Evolutionary conservation across 2,329 filamentous ascomycete species (phyloP).

Genomic region (Aureobasidium subglaciale): DNA sequence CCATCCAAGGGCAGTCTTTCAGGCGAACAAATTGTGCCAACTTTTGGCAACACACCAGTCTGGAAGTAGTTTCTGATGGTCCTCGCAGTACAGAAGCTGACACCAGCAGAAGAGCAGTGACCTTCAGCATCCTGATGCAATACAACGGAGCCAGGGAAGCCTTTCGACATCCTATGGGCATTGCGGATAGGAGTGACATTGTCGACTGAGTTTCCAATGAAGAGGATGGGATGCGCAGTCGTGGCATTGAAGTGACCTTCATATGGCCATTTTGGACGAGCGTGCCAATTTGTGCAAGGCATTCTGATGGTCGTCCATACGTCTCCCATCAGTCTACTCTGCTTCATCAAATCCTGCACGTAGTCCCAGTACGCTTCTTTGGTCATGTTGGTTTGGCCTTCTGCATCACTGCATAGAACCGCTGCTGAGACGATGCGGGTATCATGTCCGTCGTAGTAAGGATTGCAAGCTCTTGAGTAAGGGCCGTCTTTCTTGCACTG

Average conservation of each 20-base stretch:
- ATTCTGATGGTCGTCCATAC: constrained; percentile 31
- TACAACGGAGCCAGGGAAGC: constrained; percentile 39
- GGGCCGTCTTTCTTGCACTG: constrained; percentile 25
- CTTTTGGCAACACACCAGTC: constrained; percentile 31
- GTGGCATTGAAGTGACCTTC: constrained; percentile 26
- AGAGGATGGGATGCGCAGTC: constrained; percentile 49
- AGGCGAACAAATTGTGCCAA: constrained; percentile 30
- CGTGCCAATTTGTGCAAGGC: constrained; percentile 27
- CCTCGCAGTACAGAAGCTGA: constrained; percentile 31
- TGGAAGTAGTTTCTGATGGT: constrained; percentile 37
- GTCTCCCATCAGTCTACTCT: constrained; percentile 29
- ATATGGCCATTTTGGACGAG: constrained; percentile 19
- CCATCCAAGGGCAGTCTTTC: constrained; percentile 24
- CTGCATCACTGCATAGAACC: constrained; percentile 33
- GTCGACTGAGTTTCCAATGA: constrained; percentile 51
- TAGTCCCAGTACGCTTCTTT: constrained; percentile 20
- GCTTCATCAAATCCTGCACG: constrained; percentile 21
- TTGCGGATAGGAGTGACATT: constrained; percentile 51
- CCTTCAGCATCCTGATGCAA: constrained; percentile 36
- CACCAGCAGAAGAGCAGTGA: constrained; percentile 28
- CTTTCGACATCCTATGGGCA: constrained; percentile 36
- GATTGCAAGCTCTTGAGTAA: constrained; percentile 21
- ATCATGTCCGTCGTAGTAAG: not conserved
- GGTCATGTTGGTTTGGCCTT: constrained; percentile 21
- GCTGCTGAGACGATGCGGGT: constrained; percentile 18